Conservation (phyloP, 352 stramenopile species). For the Phytophthora melonis region DNA sequence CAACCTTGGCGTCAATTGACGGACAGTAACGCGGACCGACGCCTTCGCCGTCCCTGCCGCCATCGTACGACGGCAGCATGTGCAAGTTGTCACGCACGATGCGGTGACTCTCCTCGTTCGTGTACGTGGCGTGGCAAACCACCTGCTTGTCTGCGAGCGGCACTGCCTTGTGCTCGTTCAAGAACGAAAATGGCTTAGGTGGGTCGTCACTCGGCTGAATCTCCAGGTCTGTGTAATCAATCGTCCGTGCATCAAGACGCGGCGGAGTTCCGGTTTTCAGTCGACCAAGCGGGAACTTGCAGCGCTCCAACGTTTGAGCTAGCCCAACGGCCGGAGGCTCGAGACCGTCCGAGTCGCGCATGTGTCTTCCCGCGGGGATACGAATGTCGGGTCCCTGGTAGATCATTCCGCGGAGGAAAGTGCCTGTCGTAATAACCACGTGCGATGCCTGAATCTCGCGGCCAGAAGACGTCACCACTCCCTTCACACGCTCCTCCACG, state of each 20-base stretch:
- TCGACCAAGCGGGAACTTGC: conserved; percentile 93
- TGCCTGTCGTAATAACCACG: conserved; percentile 98
- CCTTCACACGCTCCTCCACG: conserved; percentile 64
- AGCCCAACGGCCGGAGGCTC: conserved; percentile 97
- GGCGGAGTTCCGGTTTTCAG: conserved; percentile 98
- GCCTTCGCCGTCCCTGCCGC: conserved; percentile 73
- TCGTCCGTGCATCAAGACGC: conserved; percentile 95
- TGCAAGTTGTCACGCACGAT: conserved; percentile 95
- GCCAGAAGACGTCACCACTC: conserved; percentile 71
- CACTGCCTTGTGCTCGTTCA: conserved; percentile 81
- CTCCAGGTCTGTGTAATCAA: conserved; percentile 94
- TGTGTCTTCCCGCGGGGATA: conserved; percentile 95
- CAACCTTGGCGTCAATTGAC: conserved; percentile 97
- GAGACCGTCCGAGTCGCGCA: conserved; percentile 82
- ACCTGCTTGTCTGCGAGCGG: conserved; percentile 87
- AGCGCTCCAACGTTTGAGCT: conserved; percentile 93
- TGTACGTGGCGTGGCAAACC: conserved; percentile 95
- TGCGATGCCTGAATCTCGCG: conserved; percentile 57
- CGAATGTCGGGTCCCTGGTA: conserved; percentile 93
- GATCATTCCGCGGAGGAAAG: conserved; percentile 97
- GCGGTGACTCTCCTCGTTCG: conserved; percentile 96
- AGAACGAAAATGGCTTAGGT: conserved; percentile 95
- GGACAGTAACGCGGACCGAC: conserved; percentile 95
- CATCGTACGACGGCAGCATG: conserved; percentile 93
- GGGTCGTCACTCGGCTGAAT: conserved; percentile 94